Percentiles rank a stretch among this genome's conserved stretches.
These are phyloP conservation scores for Rhodotorula sp. DNA, from an alignment of 1,284 basidiomycete genomes.

Conservation along the genomic window DNA sequence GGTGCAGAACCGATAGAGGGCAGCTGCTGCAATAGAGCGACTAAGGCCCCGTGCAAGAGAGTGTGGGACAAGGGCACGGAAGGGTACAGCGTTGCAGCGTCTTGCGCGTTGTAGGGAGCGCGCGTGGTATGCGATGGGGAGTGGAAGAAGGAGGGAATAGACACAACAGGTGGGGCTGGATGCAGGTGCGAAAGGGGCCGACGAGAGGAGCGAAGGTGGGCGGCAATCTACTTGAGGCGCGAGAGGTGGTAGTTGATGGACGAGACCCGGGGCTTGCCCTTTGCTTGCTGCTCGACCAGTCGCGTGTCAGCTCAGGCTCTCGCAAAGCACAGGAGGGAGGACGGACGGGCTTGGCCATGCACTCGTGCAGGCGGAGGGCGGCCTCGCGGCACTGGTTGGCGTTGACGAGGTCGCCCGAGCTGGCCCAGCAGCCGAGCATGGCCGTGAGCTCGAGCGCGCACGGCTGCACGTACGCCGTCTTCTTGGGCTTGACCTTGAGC, in stretches of 20 bases:
- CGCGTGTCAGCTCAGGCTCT: neutral
- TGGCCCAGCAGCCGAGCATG: conserved; percentile 92
- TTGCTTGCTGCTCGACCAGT: conserved; percentile 52
- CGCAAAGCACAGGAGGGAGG: neutral
- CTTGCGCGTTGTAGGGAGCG: neutral
- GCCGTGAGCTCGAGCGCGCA: conserved; percentile 74
- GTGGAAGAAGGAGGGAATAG: neutral
- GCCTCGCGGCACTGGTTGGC: conserved; percentile 64
- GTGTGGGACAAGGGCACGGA: neutral
- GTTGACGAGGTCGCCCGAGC: conserved; percentile 68
- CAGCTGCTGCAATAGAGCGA: neutral
- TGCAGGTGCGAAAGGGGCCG: neutral
- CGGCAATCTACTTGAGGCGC: conserved; percentile 1
- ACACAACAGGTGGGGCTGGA: neutral
- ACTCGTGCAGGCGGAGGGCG: conserved; percentile 71
- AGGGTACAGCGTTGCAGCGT: neutral
- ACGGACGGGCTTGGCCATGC: conserved; percentile 78
- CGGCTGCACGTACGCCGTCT: conserved; percentile 65
- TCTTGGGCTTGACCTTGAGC: conserved; percentile 75
- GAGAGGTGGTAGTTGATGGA: conserved; percentile 79
- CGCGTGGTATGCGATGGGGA: neutral
- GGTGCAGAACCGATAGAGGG: neutral
- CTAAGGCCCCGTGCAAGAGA: neutral
- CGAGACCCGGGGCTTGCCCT: conserved; percentile 64
- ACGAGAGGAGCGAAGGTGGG: neutral